These are phyloP conservation scores for Metschnikowia chrysomelidarum DNA, from an alignment of 805 yeast genomes.

Conservation along the genomic window DNA sequence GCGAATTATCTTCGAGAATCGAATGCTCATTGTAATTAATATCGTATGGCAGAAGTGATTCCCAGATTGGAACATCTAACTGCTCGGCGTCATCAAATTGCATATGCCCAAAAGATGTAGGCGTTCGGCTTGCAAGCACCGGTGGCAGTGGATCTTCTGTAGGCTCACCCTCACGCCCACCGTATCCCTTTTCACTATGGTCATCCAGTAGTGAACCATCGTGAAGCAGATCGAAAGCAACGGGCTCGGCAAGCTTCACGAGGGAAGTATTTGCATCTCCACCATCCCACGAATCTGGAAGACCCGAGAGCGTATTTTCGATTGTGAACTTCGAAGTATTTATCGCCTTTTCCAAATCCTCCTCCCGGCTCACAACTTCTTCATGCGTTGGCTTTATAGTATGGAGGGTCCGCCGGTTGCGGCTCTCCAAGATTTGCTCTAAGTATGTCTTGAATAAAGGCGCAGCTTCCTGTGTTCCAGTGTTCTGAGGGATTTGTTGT, in stretches of 20 bases:
- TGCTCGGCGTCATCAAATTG: slow-evolving; percentile 14
- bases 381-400: slow-evolving; percentile 11
- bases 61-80: slow-evolving; percentile 17
- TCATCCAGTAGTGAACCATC: slow-evolving; percentile 13
- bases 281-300: slow-evolving; percentile 10
- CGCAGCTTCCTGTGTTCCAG: not conserved
- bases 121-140: no score
- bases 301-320: slow-evolving; percentile 19
- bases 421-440: slow-evolving; percentile 29
- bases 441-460: slow-evolving; percentile 28
- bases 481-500: not conserved
- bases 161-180: no score
- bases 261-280: not conserved
- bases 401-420: slow-evolving; percentile 9
- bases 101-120: not conserved
- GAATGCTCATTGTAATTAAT: no score
- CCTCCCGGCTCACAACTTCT: slow-evolving; percentile 2
- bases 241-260: slow-evolving; percentile 17
- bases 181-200: slow-evolving; percentile 14
- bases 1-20: no score
- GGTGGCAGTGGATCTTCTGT: no score
- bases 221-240: slow-evolving; percentile 14
- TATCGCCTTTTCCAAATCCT: slow-evolving; percentile 5
- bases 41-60: slow-evolving; percentile 12
- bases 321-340: slow-evolving; percentile 18